Evolutionary conservation across 352 stramenopile genomes (phyloP).

Genomic region (Phytopythium montanum): DNA sequence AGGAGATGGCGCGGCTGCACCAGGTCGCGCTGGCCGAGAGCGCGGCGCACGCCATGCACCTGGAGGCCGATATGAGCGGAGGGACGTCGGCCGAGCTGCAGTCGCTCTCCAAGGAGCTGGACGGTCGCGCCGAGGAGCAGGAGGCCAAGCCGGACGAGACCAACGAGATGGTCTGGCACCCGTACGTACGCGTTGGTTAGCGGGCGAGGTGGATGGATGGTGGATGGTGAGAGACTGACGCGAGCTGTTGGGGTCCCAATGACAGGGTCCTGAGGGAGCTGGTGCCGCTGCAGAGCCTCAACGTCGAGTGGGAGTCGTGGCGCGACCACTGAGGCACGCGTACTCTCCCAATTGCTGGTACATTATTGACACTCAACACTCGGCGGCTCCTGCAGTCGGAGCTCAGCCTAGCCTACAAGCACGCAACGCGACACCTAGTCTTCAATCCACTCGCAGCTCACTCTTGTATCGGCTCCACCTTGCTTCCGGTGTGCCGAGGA

Average conservation of each 20-base stretch:
- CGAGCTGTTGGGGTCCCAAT: background rate
- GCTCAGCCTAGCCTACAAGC: background rate
- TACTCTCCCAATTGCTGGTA: background rate
- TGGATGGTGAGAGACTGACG: background rate
- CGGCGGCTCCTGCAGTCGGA: constrained; percentile 1
- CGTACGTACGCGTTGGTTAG: constrained; percentile 40
- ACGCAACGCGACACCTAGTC: background rate
- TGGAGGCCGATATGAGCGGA: constrained; percentile 66
- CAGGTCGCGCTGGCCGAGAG: constrained; percentile 72
- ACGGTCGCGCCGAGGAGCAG: constrained; percentile 41
- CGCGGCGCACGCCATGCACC: constrained; percentile 59
- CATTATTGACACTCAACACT: constrained; percentile 3
- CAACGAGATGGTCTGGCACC: constrained; percentile 82
- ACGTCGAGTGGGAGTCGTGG: constrained; percentile 81
- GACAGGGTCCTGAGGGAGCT: constrained; percentile 67
- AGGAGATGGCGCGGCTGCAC: constrained; percentile 64
- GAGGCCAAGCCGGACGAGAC: constrained; percentile 58
- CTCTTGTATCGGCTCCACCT: constrained; percentile 3
- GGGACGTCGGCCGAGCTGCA: constrained; percentile 43
- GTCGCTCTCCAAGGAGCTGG: constrained; percentile 58
- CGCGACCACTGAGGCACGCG: constrained; percentile 51
- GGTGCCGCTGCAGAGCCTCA: constrained; percentile 73
- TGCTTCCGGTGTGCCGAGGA: background rate
- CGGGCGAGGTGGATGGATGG: background rate
- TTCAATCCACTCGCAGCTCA: background rate